A percentile compares a stretch with the other conserved stretches of the same genome.
phyloP scores from a whole-genome alignment of 805 yeast genomes.

The Wickerhamomyces bovis region DNA sequence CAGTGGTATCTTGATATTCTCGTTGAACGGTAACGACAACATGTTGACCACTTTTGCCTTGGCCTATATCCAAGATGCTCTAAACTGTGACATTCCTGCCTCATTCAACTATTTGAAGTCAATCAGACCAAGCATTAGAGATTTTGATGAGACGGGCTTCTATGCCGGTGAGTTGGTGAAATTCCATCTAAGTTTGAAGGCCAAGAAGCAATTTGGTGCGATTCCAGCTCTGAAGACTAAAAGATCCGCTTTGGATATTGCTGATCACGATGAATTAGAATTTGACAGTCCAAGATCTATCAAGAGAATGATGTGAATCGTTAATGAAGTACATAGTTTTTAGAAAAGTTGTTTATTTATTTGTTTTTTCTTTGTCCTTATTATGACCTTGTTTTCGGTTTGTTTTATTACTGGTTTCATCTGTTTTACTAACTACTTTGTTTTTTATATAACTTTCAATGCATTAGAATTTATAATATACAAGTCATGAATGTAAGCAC shows the following conservation, averaged over 20 bases:
- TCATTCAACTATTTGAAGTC: slow-evolving; percentile 20
- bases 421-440: neutral
- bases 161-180: slow-evolving; percentile 19
- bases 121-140: slow-evolving; percentile 22
- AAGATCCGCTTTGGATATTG: slow-evolving; percentile 20
- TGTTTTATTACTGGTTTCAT: neutral
- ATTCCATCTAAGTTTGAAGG: slow-evolving; percentile 15
- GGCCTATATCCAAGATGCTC: slow-evolving; percentile 18
- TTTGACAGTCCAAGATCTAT: slow-evolving; percentile 19
- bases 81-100: slow-evolving; percentile 20
- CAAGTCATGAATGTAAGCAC: neutral
- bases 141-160: slow-evolving; percentile 20
- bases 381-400: neutral
- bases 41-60: slow-evolving; percentile 18
- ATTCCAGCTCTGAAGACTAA: slow-evolving; percentile 12
- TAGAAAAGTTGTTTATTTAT: neutral
- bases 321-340: too few relatives aligned
- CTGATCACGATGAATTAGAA: slow-evolving; percentile 22
- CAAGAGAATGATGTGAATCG: slow-evolving; percentile 17
- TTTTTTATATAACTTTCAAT: neutral
- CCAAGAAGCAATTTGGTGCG: slow-evolving; percentile 16
- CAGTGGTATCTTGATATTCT: slow-evolving; percentile 22
- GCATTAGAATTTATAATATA: neutral
- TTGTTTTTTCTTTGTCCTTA: neutral
- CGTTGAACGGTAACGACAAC: slow-evolving; percentile 26